Conservation (phyloP, 2,329 filamentous ascomycete genomes). For the Dothideomycetes sp. region DNA sequence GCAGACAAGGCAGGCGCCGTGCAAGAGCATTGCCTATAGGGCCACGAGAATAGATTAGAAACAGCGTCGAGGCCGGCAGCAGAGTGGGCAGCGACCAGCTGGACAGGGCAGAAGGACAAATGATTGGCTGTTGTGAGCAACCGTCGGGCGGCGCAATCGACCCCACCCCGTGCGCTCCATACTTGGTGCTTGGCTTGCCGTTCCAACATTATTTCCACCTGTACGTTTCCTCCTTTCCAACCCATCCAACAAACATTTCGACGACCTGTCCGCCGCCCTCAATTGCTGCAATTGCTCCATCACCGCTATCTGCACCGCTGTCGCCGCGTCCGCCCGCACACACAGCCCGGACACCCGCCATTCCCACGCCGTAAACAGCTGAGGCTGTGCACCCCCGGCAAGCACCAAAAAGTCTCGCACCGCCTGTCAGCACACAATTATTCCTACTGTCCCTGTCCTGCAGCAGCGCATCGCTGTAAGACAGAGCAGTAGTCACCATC, state of each 20-base stretch:
- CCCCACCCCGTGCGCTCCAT: neutral
- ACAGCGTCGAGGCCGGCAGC: too few species aligned
- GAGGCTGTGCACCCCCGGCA: neutral
- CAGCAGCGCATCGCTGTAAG: neutral
- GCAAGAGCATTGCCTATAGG: too few species aligned
- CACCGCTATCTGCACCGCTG: neutral
- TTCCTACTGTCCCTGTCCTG: neutral
- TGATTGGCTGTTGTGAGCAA: too few species aligned
- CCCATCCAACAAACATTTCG: too few species aligned
- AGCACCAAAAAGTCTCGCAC: neutral
- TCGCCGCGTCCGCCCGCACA: neutral
- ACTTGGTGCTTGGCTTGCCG: neutral
- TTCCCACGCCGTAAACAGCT: neutral
- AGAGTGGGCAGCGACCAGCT: too few species aligned
- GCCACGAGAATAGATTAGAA: too few species aligned
- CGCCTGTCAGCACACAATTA: neutral
- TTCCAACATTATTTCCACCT: neutral
- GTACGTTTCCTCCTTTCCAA: neutral
- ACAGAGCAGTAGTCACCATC: neutral
- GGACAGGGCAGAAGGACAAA: too few species aligned
- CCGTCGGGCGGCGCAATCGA: too few species aligned
- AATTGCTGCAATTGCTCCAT: neutral
- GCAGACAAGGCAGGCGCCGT: too few species aligned
- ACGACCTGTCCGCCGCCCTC: neutral
- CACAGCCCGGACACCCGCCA: neutral